A percentile compares a stretch with the other conserved stretches of the same genome.
These are phyloP conservation scores for Cucumis hystrix DNA, from an alignment of 306 rosid genomes.

Conservation along the genomic window DNA sequence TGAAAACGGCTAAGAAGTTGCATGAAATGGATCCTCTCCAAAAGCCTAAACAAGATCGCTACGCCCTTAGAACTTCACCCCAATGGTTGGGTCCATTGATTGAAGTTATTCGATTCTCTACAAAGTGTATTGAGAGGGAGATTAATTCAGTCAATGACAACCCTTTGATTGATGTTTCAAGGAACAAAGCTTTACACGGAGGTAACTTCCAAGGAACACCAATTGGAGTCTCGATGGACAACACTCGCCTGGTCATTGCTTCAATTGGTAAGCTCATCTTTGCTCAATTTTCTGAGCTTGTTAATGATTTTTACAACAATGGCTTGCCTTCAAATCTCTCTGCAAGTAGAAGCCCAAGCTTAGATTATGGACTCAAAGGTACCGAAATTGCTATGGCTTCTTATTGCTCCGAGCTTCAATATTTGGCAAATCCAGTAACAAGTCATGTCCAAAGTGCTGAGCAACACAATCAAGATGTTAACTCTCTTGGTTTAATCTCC, in stretches of 20 bases:
- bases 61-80: constrained; percentile 79
- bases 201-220: constrained; percentile 95
- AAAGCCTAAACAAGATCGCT: constrained; percentile 77
- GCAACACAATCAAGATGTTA: constrained; percentile 88
- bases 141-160: constrained; percentile 80
- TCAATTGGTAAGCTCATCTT: constrained; percentile 81
- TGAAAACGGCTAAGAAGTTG: constrained; percentile 54
- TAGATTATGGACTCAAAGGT: constrained; percentile 88
- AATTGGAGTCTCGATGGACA: constrained; percentile 91
- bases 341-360: constrained; percentile 60
- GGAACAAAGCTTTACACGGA: constrained; percentile 85
- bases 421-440: constrained; percentile 71
- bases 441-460: constrained; percentile 86
- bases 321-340: constrained; percentile 79
- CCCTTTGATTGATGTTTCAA: constrained; percentile 82
- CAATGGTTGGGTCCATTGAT: constrained; percentile 89
- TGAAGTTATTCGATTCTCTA: constrained; percentile 67
- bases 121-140: constrained; percentile 79
- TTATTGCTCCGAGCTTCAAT: constrained; percentile 76
- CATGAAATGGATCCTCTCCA: constrained; percentile 70
- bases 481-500: constrained; percentile 73
- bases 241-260: constrained; percentile 73
- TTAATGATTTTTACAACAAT: constrained; percentile 74
- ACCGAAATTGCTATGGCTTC: constrained; percentile 90
- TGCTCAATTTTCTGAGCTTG: constrained; percentile 86